Percentiles rank a stretch among this genome's conserved stretches.
These are phyloP conservation scores for Phalaenopsis equestris DNA, from an alignment of 106 monocot genomes.

Conservation along the genomic window DNA sequence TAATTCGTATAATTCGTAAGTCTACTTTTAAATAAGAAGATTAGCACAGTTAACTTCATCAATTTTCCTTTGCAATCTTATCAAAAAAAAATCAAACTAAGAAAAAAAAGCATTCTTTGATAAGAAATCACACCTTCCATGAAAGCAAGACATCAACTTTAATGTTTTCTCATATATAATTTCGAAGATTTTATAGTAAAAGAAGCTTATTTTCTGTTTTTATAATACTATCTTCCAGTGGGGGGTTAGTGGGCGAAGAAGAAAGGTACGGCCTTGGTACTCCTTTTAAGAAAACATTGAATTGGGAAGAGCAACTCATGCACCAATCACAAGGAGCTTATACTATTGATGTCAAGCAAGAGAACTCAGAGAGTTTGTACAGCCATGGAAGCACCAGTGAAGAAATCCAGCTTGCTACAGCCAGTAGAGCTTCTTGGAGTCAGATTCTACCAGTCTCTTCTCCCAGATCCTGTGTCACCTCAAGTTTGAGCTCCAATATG, in stretches of 20 bases:
- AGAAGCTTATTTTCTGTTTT: not conserved
- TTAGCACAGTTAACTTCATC: no score
- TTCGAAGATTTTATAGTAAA: no score
- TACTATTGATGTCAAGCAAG: constrained; percentile 23
- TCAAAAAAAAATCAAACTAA: no score
- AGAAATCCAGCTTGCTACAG: constrained; percentile 11
- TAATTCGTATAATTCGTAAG: not conserved
- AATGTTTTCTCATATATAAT: no score
- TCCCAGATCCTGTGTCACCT: constrained; percentile 52
- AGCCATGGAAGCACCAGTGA: constrained; percentile 12
- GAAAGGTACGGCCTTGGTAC: constrained; percentile 26
- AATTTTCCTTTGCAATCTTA: no score
- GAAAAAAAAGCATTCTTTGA: not conserved
- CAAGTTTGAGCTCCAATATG: constrained; percentile 39
- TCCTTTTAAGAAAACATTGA: constrained; percentile 35
- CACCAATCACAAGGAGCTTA: constrained; percentile 14
- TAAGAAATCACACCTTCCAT: not conserved
- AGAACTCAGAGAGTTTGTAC: not conserved
- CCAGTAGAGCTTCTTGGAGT: constrained; percentile 6
- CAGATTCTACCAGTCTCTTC: constrained; percentile 38
- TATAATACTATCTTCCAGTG: constrained; percentile 19
- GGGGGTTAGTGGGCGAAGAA: constrained; percentile 51
- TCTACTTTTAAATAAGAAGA: no score
- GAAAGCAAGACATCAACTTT: no score
- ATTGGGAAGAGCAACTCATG: constrained; percentile 32